Conservation (phyloP, 192 early-diverging fungal species). For the Coemansia sp. region DNA sequence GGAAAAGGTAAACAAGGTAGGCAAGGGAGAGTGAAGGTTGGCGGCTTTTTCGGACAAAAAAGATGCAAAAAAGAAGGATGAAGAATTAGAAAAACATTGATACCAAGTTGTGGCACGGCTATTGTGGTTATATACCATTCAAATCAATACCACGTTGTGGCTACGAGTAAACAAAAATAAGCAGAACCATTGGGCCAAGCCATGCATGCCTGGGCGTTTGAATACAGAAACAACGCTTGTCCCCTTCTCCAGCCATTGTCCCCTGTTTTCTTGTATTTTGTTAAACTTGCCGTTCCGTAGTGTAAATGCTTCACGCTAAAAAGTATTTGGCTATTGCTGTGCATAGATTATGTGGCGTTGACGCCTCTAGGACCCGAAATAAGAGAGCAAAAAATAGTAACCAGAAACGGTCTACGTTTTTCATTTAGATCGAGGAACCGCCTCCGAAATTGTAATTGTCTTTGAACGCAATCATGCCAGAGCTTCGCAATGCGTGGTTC, state of each 20-base stretch:
- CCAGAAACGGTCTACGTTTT: background rate
- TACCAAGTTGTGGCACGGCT: background rate
- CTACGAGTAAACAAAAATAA: background rate
- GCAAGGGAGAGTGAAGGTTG: background rate
- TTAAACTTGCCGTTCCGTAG: too few species aligned
- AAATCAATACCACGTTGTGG: background rate
- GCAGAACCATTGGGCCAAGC: background rate
- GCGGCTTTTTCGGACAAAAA: too few species aligned
- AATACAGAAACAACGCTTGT: background rate
- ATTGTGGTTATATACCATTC: slow-evolving; percentile 22
- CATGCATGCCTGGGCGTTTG: background rate
- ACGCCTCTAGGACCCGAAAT: background rate
- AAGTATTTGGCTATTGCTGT: background rate
- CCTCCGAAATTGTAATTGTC: background rate
- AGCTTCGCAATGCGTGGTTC: too few species aligned
- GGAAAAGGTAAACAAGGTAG: background rate
- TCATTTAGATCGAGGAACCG: background rate
- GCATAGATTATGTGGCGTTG: background rate
- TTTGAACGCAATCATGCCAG: too few species aligned
- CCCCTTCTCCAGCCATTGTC: background rate
- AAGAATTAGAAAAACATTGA: slow-evolving; percentile 2
- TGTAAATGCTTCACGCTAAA: background rate
- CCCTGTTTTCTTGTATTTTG: too few species aligned
- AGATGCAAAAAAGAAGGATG: too few species aligned
- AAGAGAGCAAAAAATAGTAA: background rate